These are phyloP conservation scores for Rhizoclosmatium sp. DNA, from an alignment of 192 early-diverging fungal species.

Conservation along the genomic window DNA sequence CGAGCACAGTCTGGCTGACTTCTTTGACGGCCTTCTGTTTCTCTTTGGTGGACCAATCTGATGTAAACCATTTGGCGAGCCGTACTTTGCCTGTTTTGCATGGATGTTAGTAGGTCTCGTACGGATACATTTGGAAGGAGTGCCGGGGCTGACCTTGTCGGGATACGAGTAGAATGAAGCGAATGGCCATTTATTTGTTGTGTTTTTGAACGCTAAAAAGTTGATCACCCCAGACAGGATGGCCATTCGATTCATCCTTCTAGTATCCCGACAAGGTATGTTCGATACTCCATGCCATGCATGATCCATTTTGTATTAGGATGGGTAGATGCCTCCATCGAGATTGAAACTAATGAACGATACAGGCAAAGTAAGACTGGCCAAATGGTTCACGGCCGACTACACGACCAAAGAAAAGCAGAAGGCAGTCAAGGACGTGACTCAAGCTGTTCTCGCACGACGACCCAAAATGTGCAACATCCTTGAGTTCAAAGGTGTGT, in stretches of 20 bases:
- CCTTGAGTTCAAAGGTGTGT: slow-evolving; percentile 88
- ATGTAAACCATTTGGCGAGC: slow-evolving; percentile 66
- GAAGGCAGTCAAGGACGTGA: slow-evolving; percentile 94
- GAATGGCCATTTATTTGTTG: slow-evolving; percentile 52
- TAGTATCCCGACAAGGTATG: slow-evolving; percentile 59
- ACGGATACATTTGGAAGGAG: not conserved
- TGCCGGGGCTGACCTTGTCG: slow-evolving; percentile 48
- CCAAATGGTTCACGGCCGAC: slow-evolving; percentile 66
- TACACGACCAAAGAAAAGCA: slow-evolving; percentile 86
- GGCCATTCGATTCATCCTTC: slow-evolving; percentile 60
- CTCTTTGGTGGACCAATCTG: slow-evolving; percentile 79
- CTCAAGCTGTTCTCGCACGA: slow-evolving; percentile 84
- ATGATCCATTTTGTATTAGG: not conserved
- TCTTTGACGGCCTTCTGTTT: slow-evolving; percentile 95
- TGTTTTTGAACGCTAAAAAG: not conserved
- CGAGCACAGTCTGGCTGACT: slow-evolving; percentile 86
- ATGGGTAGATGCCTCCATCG: not conserved
- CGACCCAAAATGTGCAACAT: slow-evolving; percentile 98
- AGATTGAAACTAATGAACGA: not conserved
- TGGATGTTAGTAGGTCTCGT: not conserved
- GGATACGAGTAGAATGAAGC: slow-evolving; percentile 61
- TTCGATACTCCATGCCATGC: not conserved
- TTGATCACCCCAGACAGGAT: not conserved
- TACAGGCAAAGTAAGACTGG: slow-evolving; percentile 59
- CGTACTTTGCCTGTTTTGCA: slow-evolving; percentile 54